phyloP scores from a whole-genome alignment of 2,329 filamentous ascomycete genomes.

The Uncinocarpus reesii region DNA sequence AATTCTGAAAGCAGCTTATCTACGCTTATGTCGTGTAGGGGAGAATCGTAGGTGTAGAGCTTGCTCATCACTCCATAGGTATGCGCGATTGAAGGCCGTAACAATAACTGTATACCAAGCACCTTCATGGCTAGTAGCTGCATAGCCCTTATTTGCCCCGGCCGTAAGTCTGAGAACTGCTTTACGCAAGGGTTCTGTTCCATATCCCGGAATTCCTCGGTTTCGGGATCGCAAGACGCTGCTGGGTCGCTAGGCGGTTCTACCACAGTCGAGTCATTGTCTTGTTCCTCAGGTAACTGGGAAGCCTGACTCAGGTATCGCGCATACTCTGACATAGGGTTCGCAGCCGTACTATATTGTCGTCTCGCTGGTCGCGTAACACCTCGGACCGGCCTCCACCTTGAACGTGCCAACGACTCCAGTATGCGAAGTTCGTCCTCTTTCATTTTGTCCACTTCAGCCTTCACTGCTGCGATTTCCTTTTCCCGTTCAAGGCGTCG shows the following conservation, averaged over 20 bases:
- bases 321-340: slow-evolving; percentile 14
- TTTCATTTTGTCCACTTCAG: slow-evolving; percentile 32
- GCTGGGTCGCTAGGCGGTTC: neutral
- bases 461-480: slow-evolving; percentile 35
- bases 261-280: neutral
- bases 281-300: neutral
- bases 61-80: slow-evolving; percentile 28
- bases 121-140: slow-evolving; percentile 32
- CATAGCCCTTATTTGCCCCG: slow-evolving; percentile 29
- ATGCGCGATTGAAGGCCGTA: slow-evolving; percentile 33
- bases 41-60: slow-evolving; percentile 24
- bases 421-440: slow-evolving; percentile 32
- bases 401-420: slow-evolving; percentile 24
- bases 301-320: slow-evolving; percentile 4
- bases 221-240: too few species aligned
- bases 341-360: slow-evolving; percentile 20
- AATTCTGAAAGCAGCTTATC: slow-evolving; percentile 28
- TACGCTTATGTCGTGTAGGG: slow-evolving; percentile 25
- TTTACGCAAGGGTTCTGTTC: too few species aligned
- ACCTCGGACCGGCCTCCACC: slow-evolving; percentile 15
- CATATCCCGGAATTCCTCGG: too few species aligned
- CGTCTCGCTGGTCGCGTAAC: neutral
- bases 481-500: slow-evolving; percentile 34
- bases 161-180: slow-evolving; percentile 19
- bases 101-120: slow-evolving; percentile 31